A percentile compares a stretch with the other conserved stretches of the same genome.
phyloP scores from a whole-genome alignment of 495 filamentous ascomycete genomes.

The Cercophora newfieldiana region DNA sequence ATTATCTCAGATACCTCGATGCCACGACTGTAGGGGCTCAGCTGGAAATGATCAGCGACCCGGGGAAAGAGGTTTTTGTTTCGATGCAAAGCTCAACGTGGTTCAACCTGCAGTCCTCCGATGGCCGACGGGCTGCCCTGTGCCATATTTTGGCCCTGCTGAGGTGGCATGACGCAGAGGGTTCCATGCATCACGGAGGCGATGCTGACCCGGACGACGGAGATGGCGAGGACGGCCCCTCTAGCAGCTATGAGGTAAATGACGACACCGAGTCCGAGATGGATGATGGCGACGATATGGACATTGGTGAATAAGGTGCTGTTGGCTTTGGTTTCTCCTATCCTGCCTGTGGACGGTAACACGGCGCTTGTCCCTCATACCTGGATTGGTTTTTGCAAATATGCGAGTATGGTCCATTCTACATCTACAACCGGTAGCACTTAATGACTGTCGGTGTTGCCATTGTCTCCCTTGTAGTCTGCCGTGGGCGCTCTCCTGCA shows the following conservation, averaged over 20 bases:
- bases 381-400: too few relatives aligned
- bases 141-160: slow-evolving; percentile 14
- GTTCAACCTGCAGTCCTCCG: slow-evolving; percentile 11
- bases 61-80: slow-evolving; percentile 11
- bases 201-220: slow-evolving; percentile 4
- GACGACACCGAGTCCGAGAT: slow-evolving; percentile 1
- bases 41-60: slow-evolving; percentile 11
- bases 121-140: slow-evolving; percentile 6
- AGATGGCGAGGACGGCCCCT: slow-evolving; percentile 2
- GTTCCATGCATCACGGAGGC: slow-evolving; percentile 7
- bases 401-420: too few relatives aligned
- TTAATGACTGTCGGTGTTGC: too few relatives aligned
- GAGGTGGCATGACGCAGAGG: slow-evolving; percentile 1
- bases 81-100: slow-evolving; percentile 18
- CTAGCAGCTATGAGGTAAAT: not conserved
- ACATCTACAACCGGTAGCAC: too few relatives aligned
- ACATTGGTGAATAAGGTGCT: not conserved
- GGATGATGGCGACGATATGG: slow-evolving; percentile 7
- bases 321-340: too few relatives aligned
- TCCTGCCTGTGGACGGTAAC: too few relatives aligned
- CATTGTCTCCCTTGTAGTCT: too few relatives aligned
- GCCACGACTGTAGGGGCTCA: slow-evolving; percentile 4
- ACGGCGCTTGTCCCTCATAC: too few relatives aligned
- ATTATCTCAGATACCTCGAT: slow-evolving; percentile 14
- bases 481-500: too few relatives aligned